phyloP scores from a whole-genome alignment of 176 grass and related monocot species.

The Oropetium thomaeum region DNA sequence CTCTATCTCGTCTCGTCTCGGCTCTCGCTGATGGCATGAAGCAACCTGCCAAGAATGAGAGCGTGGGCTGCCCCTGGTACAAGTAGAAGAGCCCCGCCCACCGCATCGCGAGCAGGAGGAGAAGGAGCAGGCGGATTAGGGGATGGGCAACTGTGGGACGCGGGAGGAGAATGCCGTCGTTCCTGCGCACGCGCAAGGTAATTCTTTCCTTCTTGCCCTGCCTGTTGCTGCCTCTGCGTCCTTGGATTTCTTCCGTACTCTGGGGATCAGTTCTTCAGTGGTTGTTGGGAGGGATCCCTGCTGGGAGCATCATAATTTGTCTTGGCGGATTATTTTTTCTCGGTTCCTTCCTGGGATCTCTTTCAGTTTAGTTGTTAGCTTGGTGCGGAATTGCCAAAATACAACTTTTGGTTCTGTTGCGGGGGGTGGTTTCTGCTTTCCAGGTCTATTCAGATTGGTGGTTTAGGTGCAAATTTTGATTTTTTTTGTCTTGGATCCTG shows the following conservation, averaged over 20 bases:
- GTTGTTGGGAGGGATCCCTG: constrained; percentile 28
- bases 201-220: not conserved
- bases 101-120: not conserved
- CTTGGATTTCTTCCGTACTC: not conserved
- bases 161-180: not conserved
- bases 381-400: not conserved
- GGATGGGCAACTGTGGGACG: not conserved
- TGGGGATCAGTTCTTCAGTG: not conserved
- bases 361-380: not conserved
- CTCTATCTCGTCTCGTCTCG: not conserved
- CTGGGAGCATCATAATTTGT: constrained; percentile 24
- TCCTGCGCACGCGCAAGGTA: not conserved
- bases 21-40: not conserved
- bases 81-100: not conserved
- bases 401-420: not conserved
- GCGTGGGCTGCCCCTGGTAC: constrained; percentile 8
- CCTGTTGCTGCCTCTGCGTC: not conserved
- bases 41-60: constrained; percentile 59
- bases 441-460: not conserved
- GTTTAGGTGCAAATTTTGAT: not conserved
- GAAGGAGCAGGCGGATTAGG: not conserved
- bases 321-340: not conserved
- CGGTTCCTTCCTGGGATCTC: not conserved
- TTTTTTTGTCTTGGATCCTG: not conserved
- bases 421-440: not conserved